Evolutionary conservation across 192 early-diverging fungal species (phyloP), one percentile per base, ranked within the genome.

Genomic region (Pilaira anomala): DNA sequence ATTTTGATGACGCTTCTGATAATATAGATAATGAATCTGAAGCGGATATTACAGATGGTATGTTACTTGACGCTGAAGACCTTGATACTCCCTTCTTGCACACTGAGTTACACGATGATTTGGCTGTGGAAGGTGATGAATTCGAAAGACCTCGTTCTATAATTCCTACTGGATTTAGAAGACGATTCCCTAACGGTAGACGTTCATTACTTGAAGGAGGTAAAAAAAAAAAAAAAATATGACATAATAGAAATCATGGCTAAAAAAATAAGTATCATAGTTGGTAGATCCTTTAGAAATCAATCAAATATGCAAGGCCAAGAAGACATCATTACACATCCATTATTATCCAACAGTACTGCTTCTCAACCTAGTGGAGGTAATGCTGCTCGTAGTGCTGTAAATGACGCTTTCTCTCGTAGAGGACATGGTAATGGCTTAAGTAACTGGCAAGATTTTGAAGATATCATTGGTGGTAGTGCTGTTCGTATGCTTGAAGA

Each of bases 301-400:
- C 67, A 66, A n/a, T 64, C 74, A 8, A 69, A 65, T 33, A 29
- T 68, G 0, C 66, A 67, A 41, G 51, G 58, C 7, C 76, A 74
- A n/a, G 88, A 88, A 60, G 78, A 83, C 63, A 65, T 79, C 41
- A 80, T 82, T 44, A 78, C 84, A 0, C 88, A 91, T 69, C 88
- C 88, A 24, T 66, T 91, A 29, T 72, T 91, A 36, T 73, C 83
- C 19, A 84, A 87, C 54, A 77, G 69, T 52, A 39, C 68, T n/a
- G 28, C 25, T 18, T 30, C 25, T 16, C 50, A 61, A 24, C 21
- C 52, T 21, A 29, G 46, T 39, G 59, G 26, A 48, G 45, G 60
- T 19, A 41, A 45, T 28, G 16, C 41, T 13, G 13, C 33, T 4
- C 40, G 49, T 39, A 46, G 25, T 25, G 18, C 24, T 21, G 18